Evolutionary conservation across 352 stramenopile species (phyloP), one percentile per base, ranked within the genome.

Genomic region (Phytophthora macrochlamydospora): DNA sequence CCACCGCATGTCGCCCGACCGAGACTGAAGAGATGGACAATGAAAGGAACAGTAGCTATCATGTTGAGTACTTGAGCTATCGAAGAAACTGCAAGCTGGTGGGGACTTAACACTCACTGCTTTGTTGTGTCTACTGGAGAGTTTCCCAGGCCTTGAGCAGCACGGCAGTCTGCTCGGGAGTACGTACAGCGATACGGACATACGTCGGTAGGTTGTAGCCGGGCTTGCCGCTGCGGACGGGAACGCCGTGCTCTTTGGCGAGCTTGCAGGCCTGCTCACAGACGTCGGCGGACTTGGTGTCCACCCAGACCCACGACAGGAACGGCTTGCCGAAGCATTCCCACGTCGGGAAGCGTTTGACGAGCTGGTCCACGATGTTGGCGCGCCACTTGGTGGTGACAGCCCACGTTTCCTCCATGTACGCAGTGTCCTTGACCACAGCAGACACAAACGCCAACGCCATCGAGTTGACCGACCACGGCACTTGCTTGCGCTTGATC

Each of bases 401-500:
- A 42, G 93, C 74, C 90, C 90, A 97, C 38, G 90, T 97, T 59
- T 90, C 67, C 28, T 85, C 71, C 70, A 97, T 67, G 75, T 94
- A 94, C 48, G 69, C 83, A 30, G 83, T 75, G 59, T 94, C 86
- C 60, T 91, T 81, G 44, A 94, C 87, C 37, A 95, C 87, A 32
- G 83, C 82, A 30, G 86, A 95, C 56, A 95, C 77, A 55, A 94
- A 95, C 18, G 84, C 87, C 51, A 97, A 69, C 51, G 90, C 90
- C 82, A 97, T 96, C 45, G 84, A 93, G 76, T 97, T 97, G 56
- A 97, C 86, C 46, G 88, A 96, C 90, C 90, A 97, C 31, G 90
- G 90, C 67, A 97, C 90, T 65, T 97, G 90, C 73, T 97, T 97
- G 57, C 85, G 78, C 77, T 97, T 97, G 73, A 97, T 93, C 48